These are phyloP conservation scores for Sporothrix euskadiensis DNA, from an alignment of 2,329 filamentous ascomycete genomes.

Conservation along the genomic window DNA sequence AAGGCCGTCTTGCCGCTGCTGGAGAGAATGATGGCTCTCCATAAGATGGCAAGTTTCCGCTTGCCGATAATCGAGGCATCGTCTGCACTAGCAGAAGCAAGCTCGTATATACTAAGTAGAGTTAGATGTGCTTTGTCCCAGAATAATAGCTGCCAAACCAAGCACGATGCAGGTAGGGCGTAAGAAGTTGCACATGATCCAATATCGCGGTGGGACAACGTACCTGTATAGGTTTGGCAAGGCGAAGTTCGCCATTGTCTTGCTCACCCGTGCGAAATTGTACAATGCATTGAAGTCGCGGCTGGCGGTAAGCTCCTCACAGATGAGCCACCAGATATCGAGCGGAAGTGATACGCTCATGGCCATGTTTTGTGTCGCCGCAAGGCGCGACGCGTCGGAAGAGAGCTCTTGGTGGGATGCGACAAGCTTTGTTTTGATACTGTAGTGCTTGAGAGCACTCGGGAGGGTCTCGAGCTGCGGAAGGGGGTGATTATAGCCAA, in stretches of 20 bases:
- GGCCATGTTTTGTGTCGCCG: neutral
- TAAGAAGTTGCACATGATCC: neutral
- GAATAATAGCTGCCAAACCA: neutral
- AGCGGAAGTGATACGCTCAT: slow-evolving; percentile 46
- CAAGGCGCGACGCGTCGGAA: neutral
- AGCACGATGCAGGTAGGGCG: neutral
- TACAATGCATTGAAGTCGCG: slow-evolving; percentile 63
- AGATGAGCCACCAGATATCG: slow-evolving; percentile 63
- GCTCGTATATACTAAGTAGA: slow-evolving; percentile 47
- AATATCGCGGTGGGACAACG: slow-evolving; percentile 28
- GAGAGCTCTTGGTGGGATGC: neutral
- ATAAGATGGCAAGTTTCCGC: slow-evolving; percentile 62
- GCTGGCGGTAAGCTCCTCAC: slow-evolving; percentile 56
- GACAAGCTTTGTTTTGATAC: neutral
- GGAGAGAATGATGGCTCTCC: slow-evolving; percentile 68
- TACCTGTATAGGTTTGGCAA: slow-evolving; percentile 65
- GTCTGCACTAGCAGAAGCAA: slow-evolving; percentile 47
- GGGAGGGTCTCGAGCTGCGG: neutral
- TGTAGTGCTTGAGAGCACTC: neutral
- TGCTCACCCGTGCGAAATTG: slow-evolving; percentile 57
- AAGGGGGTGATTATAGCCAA: neutral
- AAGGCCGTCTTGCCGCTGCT: slow-evolving; percentile 62
- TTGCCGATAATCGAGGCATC: slow-evolving; percentile 45
- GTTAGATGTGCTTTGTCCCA: neutral
- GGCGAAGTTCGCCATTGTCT: slow-evolving; percentile 58